Evolutionary conservation across 73 alveolate genomes (phyloP).

Genomic region (Symbiodinium natans): DNA sequence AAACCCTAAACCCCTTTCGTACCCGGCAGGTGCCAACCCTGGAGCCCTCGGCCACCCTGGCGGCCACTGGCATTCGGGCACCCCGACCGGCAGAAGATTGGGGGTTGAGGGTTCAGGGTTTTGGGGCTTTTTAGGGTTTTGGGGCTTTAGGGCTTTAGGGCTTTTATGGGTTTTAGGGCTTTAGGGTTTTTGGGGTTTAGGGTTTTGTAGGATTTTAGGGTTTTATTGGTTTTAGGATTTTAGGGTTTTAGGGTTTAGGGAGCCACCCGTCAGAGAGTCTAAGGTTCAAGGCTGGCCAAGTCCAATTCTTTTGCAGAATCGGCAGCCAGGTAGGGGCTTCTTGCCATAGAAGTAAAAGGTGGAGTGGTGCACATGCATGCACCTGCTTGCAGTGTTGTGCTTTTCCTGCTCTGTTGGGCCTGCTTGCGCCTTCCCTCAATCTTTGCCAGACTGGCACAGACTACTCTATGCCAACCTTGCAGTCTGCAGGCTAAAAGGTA

Average conservation of each 20-base stretch:
- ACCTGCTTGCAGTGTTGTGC: neutral
- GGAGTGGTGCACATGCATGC: too few species aligned
- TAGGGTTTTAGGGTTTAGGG: too few species aligned
- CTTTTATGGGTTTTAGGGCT: neutral
- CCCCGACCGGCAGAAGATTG: neutral
- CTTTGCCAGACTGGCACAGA: too few species aligned
- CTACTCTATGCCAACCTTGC: too few species aligned
- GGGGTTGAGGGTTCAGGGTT: neutral
- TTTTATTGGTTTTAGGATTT: too few species aligned
- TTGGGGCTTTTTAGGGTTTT: neutral
- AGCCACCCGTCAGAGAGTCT: too few species aligned
- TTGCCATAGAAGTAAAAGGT: too few species aligned
- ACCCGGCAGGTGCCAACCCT: slow-evolving; percentile 10
- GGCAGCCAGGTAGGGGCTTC: too few species aligned
- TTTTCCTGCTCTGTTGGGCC: neutral
- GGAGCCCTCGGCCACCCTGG: slow-evolving; percentile 58
- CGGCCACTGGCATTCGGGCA: slow-evolving; percentile 47
- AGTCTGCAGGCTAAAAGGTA: too few species aligned
- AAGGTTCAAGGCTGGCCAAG: too few species aligned
- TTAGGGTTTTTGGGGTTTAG: neutral
- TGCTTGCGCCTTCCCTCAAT: too few species aligned
- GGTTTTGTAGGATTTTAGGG: neutral
- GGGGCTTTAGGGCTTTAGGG: neutral
- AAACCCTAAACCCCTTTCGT: neutral
- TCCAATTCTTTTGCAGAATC: too few species aligned